Evolutionary conservation across 1,284 basidiomycete species (phyloP), one percentile per base, ranked within the genome.

Genomic region (Malassezia furfur): DNA sequence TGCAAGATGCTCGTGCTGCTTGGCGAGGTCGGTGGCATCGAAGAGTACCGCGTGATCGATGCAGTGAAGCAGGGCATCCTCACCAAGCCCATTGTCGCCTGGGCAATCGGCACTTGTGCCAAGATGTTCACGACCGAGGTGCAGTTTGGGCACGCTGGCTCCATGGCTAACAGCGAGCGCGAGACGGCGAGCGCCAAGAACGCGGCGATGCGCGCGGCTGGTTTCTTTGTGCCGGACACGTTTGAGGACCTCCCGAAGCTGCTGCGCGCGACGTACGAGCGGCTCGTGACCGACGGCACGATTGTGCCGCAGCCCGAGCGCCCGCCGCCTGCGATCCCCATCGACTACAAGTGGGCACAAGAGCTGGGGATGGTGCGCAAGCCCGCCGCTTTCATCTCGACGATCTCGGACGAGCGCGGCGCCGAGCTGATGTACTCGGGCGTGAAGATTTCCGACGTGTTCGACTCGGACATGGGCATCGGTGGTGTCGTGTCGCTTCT

Each of bases 91-190:
- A 93, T 96, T 75, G 88, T 98, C 64, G 93, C 93, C 28, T 98
- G 93, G 94, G 90, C 94, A 48, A 98, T 98, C 71, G 93, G 93
- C 64, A 98, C 94, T 39, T 98, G 94, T 77, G 93, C 93, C 75
- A 96, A 96, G 84, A 98, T 98, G 94, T 98, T 98, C 80, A 83
- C 89, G 51, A 96, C 93, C 54, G 93, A 96, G 78, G 93, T 98
- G 44, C 93, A 98, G 79, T 98, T 98, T 78, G 93, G 93, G 43
- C 94, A 98, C 79, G 94, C 93, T 53, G 93, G 93, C 49, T 88
- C 85, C 52, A 90, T 98, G 87, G 93, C 93, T 67, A 96, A 98
- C 83, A 91, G 88, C 64, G 90, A 91, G 72, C 78, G 87, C 75
- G 93, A 96, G 82, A 98, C 93, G 10, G 93, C 93, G 46, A 90